Evolutionary conservation across 2,329 filamentous ascomycete species (phyloP), one percentile per base, ranked within the genome.

Genomic region (Amylocarpus encephaloides): DNA sequence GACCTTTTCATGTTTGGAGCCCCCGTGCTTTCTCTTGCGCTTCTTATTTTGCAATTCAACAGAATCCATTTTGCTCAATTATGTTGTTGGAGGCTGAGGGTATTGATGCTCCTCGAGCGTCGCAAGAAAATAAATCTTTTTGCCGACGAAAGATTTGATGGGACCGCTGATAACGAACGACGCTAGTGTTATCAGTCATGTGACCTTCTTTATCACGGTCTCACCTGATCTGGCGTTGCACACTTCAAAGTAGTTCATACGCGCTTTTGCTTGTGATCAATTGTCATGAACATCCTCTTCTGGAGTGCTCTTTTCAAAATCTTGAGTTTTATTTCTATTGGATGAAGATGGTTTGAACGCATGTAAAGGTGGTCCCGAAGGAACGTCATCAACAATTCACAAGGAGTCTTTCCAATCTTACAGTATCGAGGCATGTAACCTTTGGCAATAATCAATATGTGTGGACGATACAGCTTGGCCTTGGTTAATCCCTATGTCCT

Each of bases 1-100:
- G n/a, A 18, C 22, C 11, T 57, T 60, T 12, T 54, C 51, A 7
- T 38, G 15, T 43, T 62, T 62, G 5, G 58, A 44, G 35, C 52
- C 51, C 7, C 57, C 60, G 55, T 65, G 64, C 55, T 62, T 64
- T 54, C 64, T 62, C 59, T 66, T 66, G 50, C 64, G 62, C 57
- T 66, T 66, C 49, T 66, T 66, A 48, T 51, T 60, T 12, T 62
- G 58, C 30, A 62, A 39, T 29, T 65, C 62, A 33, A 48, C 22
- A 15, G 57, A 53, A 48, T 62, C 59, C 64, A 63, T 63, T 32
- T 53, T 59, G 42, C 15, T 32, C 34, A n/a, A 18, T 40, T 6
- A 18, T 40, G 10, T 18, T 40, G n/a, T 11, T 16, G 16, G 16
- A 11, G n/a, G 38, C 18, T 16, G 38, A 40, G n/a, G 13, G 6